These are phyloP conservation scores for Phlyctochytrium planicorne DNA, from an alignment of 192 early-diverging fungal species.

Conservation along the genomic window DNA sequence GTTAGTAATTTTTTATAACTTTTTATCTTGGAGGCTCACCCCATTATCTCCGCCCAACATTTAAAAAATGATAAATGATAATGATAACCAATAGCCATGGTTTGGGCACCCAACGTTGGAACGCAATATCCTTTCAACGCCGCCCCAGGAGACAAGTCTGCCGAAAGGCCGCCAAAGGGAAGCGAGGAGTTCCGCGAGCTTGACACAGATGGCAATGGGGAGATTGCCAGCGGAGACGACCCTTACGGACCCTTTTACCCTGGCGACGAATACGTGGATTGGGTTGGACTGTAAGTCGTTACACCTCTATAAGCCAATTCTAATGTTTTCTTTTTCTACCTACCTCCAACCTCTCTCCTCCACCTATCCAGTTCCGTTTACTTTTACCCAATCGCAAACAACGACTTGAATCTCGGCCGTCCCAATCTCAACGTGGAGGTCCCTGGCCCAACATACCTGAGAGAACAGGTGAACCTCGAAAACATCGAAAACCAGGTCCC, in stretches of 20 bases:
- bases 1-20: not conserved
- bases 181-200: constrained; percentile 20
- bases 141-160: not conserved
- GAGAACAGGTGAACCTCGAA: not conserved
- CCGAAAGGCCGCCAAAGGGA: not conserved
- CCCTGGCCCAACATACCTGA: not conserved
- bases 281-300: constrained; percentile 46
- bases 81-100: constrained; percentile 36
- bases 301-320: too few species aligned
- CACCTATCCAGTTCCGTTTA: too few species aligned
- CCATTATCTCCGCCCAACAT: not conserved
- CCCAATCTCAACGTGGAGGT: not conserved
- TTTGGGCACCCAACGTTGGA: constrained; percentile 50
- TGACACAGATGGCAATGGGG: constrained; percentile 40
- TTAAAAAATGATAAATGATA: too few species aligned
- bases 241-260: constrained; percentile 43
- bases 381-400: constrained; percentile 19
- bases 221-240: constrained; percentile 30
- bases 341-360: too few species aligned
- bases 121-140: constrained; percentile 37
- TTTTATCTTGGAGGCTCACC: not conserved
- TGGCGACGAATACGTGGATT: constrained; percentile 47
- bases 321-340: too few species aligned
- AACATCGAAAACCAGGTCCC: not conserved
- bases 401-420: not conserved